Base-by-base conservation (phyloP, 257 asterid genomes). In the Penstemon barbatus region DNA sequence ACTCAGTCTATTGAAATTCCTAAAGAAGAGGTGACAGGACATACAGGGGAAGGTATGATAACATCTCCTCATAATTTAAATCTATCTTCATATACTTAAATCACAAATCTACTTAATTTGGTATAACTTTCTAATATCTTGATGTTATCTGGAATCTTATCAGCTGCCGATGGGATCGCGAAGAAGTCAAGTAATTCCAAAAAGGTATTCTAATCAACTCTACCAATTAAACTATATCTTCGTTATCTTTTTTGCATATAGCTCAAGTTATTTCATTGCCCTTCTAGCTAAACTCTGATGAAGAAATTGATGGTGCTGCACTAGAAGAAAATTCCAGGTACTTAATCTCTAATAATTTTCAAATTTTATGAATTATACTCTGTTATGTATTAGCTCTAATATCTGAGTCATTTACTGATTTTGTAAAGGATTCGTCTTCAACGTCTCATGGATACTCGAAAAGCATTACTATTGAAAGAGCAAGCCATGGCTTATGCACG, bases 401-500 rank as follows among this genome's bases (percentile, higher is more conserved):
- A 51, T 38, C 71, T 73, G 58, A 80, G 52, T 44, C 57, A 39
- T 71, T 63, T 55, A 10, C 61, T 57, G 64, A 5, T 50, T 68
- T 38, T 71, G 65, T 15, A 56, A 44, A 91, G 96, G 92, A 41
- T 74, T 71, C 89, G 77, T 46, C 92, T 91, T 40, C 95, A 86
- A 77, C 85, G 87, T 6, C 76, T 85, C 57, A 75, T 91, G 84
- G 92, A 83, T 59, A 78, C 96, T 74, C 92, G 96, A 15, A 91
- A 88, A 69, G 92, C 88, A 45, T 61, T 88, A 68, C 95, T 91
- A 25, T 78, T 71, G 77, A 91, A 91, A 79, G 96, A 91, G 76
- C 95, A 91, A 75, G 96, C 96, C 71, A 88, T 91, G 97, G 96
- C 95, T 61, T 88, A 83, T 77, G 96, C 96, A 6, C 89, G 97